These are phyloP conservation scores for Teunomyces aglyptinius DNA, from an alignment of 805 yeast species.

Conservation along the genomic window DNA sequence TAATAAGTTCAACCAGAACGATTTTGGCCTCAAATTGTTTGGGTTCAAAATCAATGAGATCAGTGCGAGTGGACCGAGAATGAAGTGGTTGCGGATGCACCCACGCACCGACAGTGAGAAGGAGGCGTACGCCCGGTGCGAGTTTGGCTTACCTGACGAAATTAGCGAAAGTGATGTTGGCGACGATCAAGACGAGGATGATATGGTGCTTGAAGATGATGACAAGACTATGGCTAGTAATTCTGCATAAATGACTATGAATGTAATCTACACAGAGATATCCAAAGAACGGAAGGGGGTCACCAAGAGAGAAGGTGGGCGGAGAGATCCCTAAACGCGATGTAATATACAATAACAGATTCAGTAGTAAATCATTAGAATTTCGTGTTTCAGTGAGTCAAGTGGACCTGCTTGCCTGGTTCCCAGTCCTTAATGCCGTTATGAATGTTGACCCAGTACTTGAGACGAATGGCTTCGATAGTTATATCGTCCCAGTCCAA, in stretches of 20 bases:
- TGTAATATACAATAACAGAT: too few relatives aligned
- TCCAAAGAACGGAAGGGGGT: too few relatives aligned
- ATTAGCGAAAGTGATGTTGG: conserved; percentile 25
- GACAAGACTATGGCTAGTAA: conserved; percentile 48
- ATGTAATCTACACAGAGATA: background rate
- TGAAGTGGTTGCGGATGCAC: conserved; percentile 87
- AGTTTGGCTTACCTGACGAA: conserved; percentile 50
- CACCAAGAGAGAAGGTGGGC: too few relatives aligned
- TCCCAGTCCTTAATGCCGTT: conserved; percentile 77
- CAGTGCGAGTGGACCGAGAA: conserved; percentile 84
- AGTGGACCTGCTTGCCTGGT: conserved; percentile 60
- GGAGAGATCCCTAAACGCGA: too few relatives aligned
- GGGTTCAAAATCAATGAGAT: conserved; percentile 81
- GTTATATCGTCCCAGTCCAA: conserved; percentile 57
- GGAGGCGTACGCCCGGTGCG: conserved; percentile 63
- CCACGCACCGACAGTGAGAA: conserved; percentile 65
- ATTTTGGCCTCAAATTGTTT: conserved; percentile 72
- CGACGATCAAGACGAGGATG: conserved; percentile 21
- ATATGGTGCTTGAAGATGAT: conserved; percentile 24
- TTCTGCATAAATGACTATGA: conserved; percentile 1
- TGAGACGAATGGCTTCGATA: conserved; percentile 64
- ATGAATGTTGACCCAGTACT: conserved; percentile 81
- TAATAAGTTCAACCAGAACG: conserved; percentile 46
- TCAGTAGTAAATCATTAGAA: too few relatives aligned
- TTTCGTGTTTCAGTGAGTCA: conserved; percentile 51